These are phyloP conservation scores for Apiotrichum akiyoshidainum DNA, from an alignment of 1,284 basidiomycete genomes.

Conservation along the genomic window DNA sequence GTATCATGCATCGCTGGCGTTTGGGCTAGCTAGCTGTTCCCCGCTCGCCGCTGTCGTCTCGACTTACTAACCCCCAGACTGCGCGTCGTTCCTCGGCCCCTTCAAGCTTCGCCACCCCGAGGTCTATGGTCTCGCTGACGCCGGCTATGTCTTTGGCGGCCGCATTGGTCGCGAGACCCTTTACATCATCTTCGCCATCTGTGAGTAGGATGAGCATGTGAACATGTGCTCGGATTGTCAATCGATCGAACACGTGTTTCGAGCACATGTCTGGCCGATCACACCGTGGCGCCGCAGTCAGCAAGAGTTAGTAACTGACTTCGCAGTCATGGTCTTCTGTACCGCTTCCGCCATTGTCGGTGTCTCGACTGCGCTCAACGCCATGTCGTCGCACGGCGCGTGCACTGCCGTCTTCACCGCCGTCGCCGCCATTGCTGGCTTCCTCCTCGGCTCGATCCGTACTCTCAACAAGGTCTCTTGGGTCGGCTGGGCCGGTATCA, in stretches of 20 bases:
- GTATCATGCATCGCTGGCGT: background rate
- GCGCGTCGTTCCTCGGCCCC: slow-evolving; percentile 15
- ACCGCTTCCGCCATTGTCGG: slow-evolving; percentile 33
- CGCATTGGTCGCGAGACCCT: slow-evolving; percentile 26
- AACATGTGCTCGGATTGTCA: background rate
- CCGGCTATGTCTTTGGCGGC: slow-evolving; percentile 28
- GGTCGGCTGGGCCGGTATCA: slow-evolving; percentile 42
- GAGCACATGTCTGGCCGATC: too few species aligned
- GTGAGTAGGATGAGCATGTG: background rate
- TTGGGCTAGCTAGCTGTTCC: too few species aligned
- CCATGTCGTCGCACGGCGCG: slow-evolving; percentile 34
- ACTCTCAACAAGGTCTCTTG: slow-evolving; percentile 37
- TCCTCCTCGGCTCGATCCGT: slow-evolving; percentile 36
- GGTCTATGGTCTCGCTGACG: slow-evolving; percentile 31
- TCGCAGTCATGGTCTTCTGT: slow-evolving; percentile 24
- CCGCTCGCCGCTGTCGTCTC: background rate
- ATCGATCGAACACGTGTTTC: too few species aligned
- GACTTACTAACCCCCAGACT: slow-evolving; percentile 5
- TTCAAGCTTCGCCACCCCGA: slow-evolving; percentile 29
- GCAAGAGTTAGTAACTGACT: background rate
- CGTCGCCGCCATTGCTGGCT: slow-evolving; percentile 29
- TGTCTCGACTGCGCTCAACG: slow-evolving; percentile 35
- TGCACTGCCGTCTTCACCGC: slow-evolving; percentile 42
- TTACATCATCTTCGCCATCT: slow-evolving; percentile 20
- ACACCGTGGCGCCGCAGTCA: too few species aligned